Evolutionary conservation across 2,329 filamentous ascomycete species (phyloP).

Genomic region (Colletotrichum camelliae): DNA sequence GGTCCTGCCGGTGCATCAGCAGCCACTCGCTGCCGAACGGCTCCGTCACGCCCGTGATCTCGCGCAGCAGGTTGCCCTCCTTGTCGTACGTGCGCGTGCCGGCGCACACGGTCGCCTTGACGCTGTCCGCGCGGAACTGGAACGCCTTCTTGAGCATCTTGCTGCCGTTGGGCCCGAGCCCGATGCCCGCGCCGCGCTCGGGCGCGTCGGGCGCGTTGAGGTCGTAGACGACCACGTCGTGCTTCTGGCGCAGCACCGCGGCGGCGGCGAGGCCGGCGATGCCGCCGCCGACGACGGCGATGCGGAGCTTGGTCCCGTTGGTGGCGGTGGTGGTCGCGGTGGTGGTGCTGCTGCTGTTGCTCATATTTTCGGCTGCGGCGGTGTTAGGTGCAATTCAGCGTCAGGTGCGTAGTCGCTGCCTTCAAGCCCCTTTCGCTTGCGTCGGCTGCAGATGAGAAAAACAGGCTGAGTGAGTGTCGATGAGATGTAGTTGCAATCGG

Average conservation of each 20-base stretch:
- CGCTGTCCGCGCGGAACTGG: neutral
- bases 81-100: conserved; percentile 11
- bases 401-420: neutral
- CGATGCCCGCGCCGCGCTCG: conserved; percentile 11
- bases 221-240: conserved; percentile 9
- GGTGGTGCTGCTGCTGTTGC: neutral
- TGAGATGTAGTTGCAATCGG: neutral
- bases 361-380: neutral
- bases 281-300: too few species aligned
- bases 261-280: too few species aligned
- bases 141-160: conserved; percentile 16
- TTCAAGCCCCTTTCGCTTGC: neutral
- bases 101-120: conserved; percentile 1
- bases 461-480: neutral
- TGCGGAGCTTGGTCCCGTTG: neutral
- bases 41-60: conserved; percentile 11
- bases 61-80: conserved; percentile 11
- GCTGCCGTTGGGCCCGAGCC: conserved; percentile 12
- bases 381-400: neutral
- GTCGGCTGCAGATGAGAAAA: neutral
- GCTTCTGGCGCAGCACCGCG: conserved; percentile 6
- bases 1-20: conserved; percentile 1
- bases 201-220: conserved; percentile 3
- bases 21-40: conserved; percentile 18
- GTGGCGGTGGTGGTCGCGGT: neutral